Conservation (phyloP, 2,329 filamentous ascomycete genomes). For the Cladophialophora chaetospira region DNA sequence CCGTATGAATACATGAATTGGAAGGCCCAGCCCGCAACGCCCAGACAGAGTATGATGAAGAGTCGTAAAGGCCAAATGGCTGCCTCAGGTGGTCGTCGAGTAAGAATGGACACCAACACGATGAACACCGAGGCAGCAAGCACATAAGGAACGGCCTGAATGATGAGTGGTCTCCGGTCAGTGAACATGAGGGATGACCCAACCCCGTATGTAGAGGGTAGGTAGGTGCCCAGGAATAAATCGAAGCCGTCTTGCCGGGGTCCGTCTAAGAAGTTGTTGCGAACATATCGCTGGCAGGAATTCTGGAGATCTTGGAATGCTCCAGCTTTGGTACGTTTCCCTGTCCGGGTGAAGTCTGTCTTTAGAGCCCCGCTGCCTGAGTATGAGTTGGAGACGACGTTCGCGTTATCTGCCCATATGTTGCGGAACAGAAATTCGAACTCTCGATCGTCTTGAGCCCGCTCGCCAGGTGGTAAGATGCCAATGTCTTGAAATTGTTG, state of each 20-base stretch:
- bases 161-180: slow-evolving; percentile 79
- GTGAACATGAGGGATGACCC: slow-evolving; percentile 75
- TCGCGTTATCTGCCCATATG: slow-evolving; percentile 97
- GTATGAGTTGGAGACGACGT: slow-evolving; percentile 89
- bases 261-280: slow-evolving; percentile 94
- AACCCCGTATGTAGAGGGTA: slow-evolving; percentile 70
- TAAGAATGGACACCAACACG: slow-evolving; percentile 72
- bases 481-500: slow-evolving; percentile 86
- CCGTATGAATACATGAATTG: slow-evolving; percentile 82
- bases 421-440: slow-evolving; percentile 96
- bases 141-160: slow-evolving; percentile 93
- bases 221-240: slow-evolving; percentile 84
- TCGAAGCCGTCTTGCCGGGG: slow-evolving; percentile 95
- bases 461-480: slow-evolving; percentile 73
- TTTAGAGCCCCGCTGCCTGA: slow-evolving; percentile 96
- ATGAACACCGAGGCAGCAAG: slow-evolving; percentile 85
- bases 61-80: slow-evolving; percentile 78
- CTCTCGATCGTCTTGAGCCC: slow-evolving; percentile 73
- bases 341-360: slow-evolving; percentile 95
- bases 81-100: slow-evolving; percentile 69
- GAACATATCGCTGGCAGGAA: slow-evolving; percentile 82
- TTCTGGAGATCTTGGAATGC: slow-evolving; percentile 85
- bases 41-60: slow-evolving; percentile 77
- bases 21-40: slow-evolving; percentile 68
- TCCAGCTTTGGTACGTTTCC: slow-evolving; percentile 80